A percentile compares a stretch with the other conserved stretches of the same genome.
Evolutionary conservation across 768 basidiomycete species (phyloP).

Genomic region (Lactarius akahatsu): DNA sequence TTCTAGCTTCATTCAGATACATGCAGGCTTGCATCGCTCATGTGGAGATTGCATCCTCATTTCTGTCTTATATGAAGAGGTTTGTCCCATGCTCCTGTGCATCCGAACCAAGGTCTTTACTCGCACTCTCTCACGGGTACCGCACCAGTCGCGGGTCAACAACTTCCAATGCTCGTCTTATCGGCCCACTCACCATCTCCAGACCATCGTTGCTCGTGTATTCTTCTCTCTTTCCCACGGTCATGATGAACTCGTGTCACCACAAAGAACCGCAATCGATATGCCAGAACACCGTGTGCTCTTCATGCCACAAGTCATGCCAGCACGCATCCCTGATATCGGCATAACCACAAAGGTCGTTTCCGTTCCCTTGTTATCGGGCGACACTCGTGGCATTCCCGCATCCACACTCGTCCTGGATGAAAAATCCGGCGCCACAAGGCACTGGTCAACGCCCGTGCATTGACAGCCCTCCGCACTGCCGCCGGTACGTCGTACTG

Average conservation of each 20-base stretch:
- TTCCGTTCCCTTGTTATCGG: constrained; percentile 54
- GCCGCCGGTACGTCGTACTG: too few species aligned
- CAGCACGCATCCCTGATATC: constrained; percentile 53
- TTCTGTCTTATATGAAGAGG: too few species aligned
- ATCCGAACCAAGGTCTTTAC: too few species aligned
- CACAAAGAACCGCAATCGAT: constrained; percentile 59
- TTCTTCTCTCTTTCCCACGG: too few species aligned
- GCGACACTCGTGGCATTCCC: constrained; percentile 58
- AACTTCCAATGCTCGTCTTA: too few species aligned
- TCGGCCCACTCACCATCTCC: constrained; percentile 40
- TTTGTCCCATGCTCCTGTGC: too few species aligned
- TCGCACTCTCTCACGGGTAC: too few species aligned
- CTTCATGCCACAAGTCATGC: too few species aligned
- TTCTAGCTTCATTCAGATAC: too few species aligned
- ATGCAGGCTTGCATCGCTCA: too few species aligned
- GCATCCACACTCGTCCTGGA: constrained; percentile 76
- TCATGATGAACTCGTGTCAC: constrained; percentile 33
- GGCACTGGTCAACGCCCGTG: constrained; percentile 75
- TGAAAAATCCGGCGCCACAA: constrained; percentile 62
- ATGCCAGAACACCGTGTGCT: constrained; percentile 59
- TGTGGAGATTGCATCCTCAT: too few species aligned
- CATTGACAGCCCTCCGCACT: constrained; percentile 77
- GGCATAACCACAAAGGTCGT: constrained; percentile 81
- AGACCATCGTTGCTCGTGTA: constrained; percentile 29
- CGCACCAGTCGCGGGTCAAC: too few species aligned